Evolutionary conservation across 306 rosid genomes (phyloP).

Genomic region (Castanea sativa): DNA sequence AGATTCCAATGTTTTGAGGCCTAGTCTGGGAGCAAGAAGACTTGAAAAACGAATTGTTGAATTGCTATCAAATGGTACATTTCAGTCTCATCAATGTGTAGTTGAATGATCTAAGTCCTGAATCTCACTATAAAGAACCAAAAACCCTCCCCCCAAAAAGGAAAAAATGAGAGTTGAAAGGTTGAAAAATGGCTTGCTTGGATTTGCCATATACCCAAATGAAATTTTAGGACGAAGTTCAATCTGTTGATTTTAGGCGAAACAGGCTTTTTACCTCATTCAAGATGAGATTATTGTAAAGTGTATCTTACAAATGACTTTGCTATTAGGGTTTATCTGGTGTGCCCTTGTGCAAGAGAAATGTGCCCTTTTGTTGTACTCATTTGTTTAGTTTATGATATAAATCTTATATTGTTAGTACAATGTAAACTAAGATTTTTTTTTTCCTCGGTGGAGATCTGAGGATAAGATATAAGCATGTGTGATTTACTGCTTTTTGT

Average conservation of each 20-base stretch:
- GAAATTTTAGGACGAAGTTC: conserved; percentile 26
- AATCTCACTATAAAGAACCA: conserved; percentile 8
- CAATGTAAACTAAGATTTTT: too few species aligned
- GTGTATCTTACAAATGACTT: neutral
- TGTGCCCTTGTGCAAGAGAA: neutral
- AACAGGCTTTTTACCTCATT: conserved; percentile 20
- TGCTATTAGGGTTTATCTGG: neutral
- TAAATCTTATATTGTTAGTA: too few species aligned
- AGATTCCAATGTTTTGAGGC: conserved; percentile 87
- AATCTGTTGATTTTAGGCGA: conserved; percentile 15
- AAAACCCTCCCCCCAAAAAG: conserved; percentile 3
- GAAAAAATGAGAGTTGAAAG: neutral
- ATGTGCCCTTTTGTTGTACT: too few species aligned
- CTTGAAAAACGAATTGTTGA: conserved; percentile 70
- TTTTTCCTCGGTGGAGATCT: too few species aligned
- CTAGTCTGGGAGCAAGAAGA: conserved; percentile 67
- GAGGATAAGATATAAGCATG: too few species aligned
- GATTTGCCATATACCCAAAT: conserved; percentile 4
- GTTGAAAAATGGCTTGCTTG: conserved; percentile 18
- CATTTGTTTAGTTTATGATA: too few species aligned
- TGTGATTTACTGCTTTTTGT: too few species aligned
- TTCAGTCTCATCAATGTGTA: conserved; percentile 51
- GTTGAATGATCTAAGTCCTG: conserved; percentile 39
- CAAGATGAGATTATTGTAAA: conserved; percentile 14
- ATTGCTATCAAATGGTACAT: conserved; percentile 60